Percentiles rank a stretch among this genome's conserved stretches.
These are phyloP conservation scores for Lachnellula willkommii DNA, from an alignment of 2,329 filamentous ascomycete genomes.

Conservation along the genomic window DNA sequence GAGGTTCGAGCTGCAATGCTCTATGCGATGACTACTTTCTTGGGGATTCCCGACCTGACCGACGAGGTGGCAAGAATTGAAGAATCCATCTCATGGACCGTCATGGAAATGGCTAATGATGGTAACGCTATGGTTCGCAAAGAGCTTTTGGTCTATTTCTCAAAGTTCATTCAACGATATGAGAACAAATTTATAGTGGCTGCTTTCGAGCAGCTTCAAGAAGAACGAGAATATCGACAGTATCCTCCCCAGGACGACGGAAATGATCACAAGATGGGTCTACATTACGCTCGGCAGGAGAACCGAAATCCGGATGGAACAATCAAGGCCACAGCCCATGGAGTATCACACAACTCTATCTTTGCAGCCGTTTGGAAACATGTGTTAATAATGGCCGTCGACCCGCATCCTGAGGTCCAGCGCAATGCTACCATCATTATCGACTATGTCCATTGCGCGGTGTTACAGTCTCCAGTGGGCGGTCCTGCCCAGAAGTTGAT, in stretches of 20 bases:
- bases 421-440: conserved; percentile 78
- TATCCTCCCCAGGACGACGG: conserved; percentile 52
- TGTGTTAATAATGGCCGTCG: conserved; percentile 80
- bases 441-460: conserved; percentile 73
- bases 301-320: conserved; percentile 53
- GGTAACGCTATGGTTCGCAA: conserved; percentile 91
- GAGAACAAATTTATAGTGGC: conserved; percentile 88
- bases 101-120: conserved; percentile 88
- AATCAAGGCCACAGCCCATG: conserved; percentile 51
- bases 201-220: conserved; percentile 82
- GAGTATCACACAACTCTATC: conserved; percentile 77
- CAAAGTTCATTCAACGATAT: conserved; percentile 83
- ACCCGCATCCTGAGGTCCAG: conserved; percentile 91
- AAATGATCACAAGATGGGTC: conserved; percentile 54
- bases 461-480: conserved; percentile 73
- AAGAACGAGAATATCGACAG: conserved; percentile 68
- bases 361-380: conserved; percentile 95
- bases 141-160: conserved; percentile 89
- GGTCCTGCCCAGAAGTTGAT: conserved; percentile 65
- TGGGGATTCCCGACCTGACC: conserved; percentile 88
- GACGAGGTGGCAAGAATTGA: conserved; percentile 88
- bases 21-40: conserved; percentile 86
- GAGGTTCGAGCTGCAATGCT: conserved; percentile 93
- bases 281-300: conserved; percentile 55
- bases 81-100: conserved; percentile 80